Conservation (phyloP, 108 stramenopile genomes). For the Cafeteria roenbergensis region DNA sequence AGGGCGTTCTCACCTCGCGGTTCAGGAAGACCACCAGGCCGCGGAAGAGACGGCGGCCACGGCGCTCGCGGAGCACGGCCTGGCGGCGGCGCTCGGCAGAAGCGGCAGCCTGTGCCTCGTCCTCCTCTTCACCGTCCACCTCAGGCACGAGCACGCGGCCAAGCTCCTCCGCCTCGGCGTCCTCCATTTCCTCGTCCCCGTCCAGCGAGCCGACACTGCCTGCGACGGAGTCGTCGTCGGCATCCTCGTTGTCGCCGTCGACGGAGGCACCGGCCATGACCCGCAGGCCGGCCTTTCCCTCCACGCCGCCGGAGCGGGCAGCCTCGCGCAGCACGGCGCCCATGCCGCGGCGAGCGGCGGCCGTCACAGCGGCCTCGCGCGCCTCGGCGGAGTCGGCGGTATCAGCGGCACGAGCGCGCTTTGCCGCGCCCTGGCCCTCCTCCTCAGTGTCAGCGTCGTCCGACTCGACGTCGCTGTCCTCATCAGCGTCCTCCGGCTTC, state of each 20-base stretch:
- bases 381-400: not conserved
- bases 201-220: too few species aligned
- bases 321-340: not conserved
- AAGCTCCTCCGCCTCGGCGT: conserved; percentile 5
- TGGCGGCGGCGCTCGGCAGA: too few species aligned
- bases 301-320: too few species aligned
- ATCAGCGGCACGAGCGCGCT: not conserved
- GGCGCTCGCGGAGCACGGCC: too few species aligned
- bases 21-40: too few species aligned
- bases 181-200: too few species aligned
- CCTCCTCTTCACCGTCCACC: conserved; percentile 11
- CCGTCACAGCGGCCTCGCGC: not conserved
- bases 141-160: not conserved
- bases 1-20: not conserved
- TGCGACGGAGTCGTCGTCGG: too few species aligned
- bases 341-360: not conserved
- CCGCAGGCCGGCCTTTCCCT: too few species aligned
- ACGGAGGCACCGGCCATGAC: too few species aligned
- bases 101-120: conserved; percentile 43
- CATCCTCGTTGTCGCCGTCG: too few species aligned
- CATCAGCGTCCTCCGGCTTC: too few species aligned
- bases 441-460: conserved; percentile 22
- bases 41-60: too few species aligned
- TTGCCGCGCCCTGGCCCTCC: not conserved
- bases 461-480: conserved; percentile 16